phyloP scores from a whole-genome alignment of 306 rosid species.

The Chamaecrista fasciculata region DNA sequence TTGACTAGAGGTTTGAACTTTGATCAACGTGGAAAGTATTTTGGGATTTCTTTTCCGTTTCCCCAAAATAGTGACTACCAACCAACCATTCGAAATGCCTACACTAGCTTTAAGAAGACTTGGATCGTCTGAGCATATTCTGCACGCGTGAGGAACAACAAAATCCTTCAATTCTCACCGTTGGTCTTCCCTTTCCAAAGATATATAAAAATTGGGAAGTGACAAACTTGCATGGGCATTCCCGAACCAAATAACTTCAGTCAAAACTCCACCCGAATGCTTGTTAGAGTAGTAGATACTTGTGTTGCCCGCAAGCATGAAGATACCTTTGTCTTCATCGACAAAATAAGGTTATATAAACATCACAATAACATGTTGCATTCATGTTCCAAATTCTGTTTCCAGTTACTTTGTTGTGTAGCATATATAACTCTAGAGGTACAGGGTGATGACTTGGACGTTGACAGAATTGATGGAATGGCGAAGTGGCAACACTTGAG shows the following conservation, averaged over 20 bases:
- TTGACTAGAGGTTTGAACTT: background rate
- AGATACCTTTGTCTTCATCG: background rate
- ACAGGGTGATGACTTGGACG: constrained; percentile 6
- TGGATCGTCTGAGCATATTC: background rate
- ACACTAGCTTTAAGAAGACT: background rate
- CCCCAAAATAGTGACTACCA: background rate
- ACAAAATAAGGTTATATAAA: background rate
- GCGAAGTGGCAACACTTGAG: constrained; percentile 14
- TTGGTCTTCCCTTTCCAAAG: background rate
- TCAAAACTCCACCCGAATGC: constrained; percentile 11
- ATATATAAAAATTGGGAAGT: background rate
- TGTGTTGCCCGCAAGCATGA: background rate
- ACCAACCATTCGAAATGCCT: background rate
- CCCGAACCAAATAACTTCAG: background rate
- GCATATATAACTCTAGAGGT: background rate
- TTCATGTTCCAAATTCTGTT: background rate
- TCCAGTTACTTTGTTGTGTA: background rate
- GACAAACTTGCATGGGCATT: background rate
- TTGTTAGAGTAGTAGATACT: background rate
- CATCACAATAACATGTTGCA: background rate
- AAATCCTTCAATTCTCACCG: background rate
- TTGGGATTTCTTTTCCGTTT: background rate
- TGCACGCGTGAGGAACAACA: background rate
- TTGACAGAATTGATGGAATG: constrained; percentile 6
- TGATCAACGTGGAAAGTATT: background rate